Evolutionary conservation across 2,329 filamentous ascomycete genomes (phyloP).

Genomic region (Monosporascus ibericus): DNA sequence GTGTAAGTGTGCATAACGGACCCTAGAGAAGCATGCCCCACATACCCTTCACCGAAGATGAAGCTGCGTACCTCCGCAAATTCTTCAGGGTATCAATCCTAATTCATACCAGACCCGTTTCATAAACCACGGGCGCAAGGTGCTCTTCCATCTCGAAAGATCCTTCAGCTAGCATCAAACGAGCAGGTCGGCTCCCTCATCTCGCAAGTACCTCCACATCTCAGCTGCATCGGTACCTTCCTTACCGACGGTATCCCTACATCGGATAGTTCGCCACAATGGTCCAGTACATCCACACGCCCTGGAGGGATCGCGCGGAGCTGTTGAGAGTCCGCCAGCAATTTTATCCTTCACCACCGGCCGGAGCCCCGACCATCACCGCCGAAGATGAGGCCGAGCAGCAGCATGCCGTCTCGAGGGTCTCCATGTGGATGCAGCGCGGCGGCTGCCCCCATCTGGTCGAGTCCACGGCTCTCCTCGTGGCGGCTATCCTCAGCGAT

Average conservation of each 20-base stretch:
- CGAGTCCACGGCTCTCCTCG: constrained; percentile 70
- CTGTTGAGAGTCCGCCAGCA: constrained; percentile 59
- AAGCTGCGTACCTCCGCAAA: too few relatives aligned
- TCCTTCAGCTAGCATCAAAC: too few relatives aligned
- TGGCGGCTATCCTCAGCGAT: constrained; percentile 64
- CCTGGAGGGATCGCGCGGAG: constrained; percentile 62
- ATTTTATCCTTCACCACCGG: constrained; percentile 46
- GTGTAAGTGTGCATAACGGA: too few relatives aligned
- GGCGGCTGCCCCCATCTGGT: constrained; percentile 72
- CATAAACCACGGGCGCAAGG: too few relatives aligned
- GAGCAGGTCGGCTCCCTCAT: too few relatives aligned
- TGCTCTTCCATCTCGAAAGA: too few relatives aligned
- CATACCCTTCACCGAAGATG: too few relatives aligned
- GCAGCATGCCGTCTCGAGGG: constrained; percentile 49
- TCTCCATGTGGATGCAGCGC: constrained; percentile 65
- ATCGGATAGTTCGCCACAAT: constrained; percentile 30
- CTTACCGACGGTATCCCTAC: neutral
- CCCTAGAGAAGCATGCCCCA: too few relatives aligned
- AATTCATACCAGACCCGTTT: too few relatives aligned
- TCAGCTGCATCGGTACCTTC: neutral
- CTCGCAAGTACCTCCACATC: too few relatives aligned
- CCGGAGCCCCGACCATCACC: neutral
- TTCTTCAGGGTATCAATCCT: too few relatives aligned
- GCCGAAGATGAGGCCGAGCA: constrained; percentile 17
- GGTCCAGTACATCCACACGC: constrained; percentile 68